Conservation (phyloP, 2,329 filamentous ascomycete genomes). For the Aureobasidium lini region DNA sequence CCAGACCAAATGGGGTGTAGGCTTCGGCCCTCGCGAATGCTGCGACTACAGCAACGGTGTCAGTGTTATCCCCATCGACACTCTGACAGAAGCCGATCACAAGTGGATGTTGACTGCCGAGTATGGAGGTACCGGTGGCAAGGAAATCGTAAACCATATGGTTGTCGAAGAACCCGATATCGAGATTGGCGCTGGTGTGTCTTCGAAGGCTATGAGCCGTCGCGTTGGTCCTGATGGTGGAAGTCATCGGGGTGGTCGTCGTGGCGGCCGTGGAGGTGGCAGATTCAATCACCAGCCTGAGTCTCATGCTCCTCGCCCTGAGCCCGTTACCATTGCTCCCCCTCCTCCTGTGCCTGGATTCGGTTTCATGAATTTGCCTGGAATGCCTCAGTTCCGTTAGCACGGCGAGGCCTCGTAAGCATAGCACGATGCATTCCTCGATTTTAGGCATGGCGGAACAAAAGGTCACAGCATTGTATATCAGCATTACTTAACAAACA, state of each 20-base stretch:
- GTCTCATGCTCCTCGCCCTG: slow-evolving; percentile 21
- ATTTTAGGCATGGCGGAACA: too few species aligned
- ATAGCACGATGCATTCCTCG: too few species aligned
- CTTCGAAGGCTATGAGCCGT: slow-evolving; percentile 60
- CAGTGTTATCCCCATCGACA: slow-evolving; percentile 85
- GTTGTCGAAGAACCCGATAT: slow-evolving; percentile 97
- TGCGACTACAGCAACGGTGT: slow-evolving; percentile 90
- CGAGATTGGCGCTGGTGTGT: slow-evolving; percentile 94
- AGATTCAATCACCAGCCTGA: slow-evolving; percentile 16
- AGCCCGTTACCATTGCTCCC: slow-evolving; percentile 32
- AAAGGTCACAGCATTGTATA: too few species aligned
- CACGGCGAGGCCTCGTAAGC: neutral
- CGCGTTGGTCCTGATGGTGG: slow-evolving; percentile 29
- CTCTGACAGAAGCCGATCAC: slow-evolving; percentile 89
- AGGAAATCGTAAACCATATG: slow-evolving; percentile 70
- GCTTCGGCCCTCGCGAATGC: slow-evolving; percentile 93
- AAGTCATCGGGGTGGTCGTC: slow-evolving; percentile 22
- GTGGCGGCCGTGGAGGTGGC: slow-evolving; percentile 24
- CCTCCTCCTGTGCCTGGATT: slow-evolving; percentile 34
- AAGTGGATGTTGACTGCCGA: slow-evolving; percentile 97
- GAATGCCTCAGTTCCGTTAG: slow-evolving; percentile 14
- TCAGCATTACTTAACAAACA: too few species aligned
- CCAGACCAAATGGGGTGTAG: slow-evolving; percentile 93
- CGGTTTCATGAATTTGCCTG: slow-evolving; percentile 25
- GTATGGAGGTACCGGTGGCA: slow-evolving; percentile 84